A percentile compares a stretch with the other conserved stretches of the same genome.
These are phyloP conservation scores for Leccinum subgranulosum DNA, from an alignment of 768 basidiomycete species.

Conservation along the genomic window DNA sequence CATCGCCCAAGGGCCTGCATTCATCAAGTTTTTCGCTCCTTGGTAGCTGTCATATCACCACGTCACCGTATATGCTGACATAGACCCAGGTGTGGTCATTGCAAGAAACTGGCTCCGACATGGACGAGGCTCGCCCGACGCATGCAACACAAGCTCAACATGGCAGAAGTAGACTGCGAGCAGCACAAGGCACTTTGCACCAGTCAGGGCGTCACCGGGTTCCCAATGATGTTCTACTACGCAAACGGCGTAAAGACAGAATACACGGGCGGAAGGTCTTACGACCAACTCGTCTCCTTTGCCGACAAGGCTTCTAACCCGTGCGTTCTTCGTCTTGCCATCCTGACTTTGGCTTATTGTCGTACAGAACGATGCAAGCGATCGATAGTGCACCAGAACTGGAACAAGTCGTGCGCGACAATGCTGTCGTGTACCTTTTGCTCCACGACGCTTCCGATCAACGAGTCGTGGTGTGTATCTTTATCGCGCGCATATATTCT, in stretches of 20 bases:
- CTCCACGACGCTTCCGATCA: conserved; percentile 40
- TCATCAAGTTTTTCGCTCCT: conserved; percentile 87
- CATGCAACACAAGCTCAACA: conserved; percentile 67
- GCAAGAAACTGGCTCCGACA: conserved; percentile 85
- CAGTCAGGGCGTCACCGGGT: conserved; percentile 66
- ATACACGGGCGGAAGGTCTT: conserved; percentile 68
- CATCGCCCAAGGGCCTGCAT: conserved; percentile 46
- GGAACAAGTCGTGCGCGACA: conserved; percentile 9
- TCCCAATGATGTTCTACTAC: conserved; percentile 79
- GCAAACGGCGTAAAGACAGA: conserved; percentile 61
- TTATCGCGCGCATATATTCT: background rate
- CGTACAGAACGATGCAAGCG: conserved; percentile 17
- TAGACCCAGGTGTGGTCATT: conserved; percentile 77
- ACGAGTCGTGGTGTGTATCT: conserved; percentile 30
- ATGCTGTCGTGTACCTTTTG: conserved; percentile 42
- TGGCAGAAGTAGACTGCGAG: conserved; percentile 92
- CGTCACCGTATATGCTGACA: background rate
- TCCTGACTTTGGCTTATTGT: background rate
- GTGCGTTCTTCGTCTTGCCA: conserved; percentile 41
- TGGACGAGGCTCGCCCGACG: conserved; percentile 74
- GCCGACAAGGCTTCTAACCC: conserved; percentile 69
- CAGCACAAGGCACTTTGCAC: conserved; percentile 64
- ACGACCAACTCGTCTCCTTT: conserved; percentile 71
- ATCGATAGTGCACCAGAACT: conserved; percentile 9
- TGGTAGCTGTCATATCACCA: conserved; percentile 47